Base-by-base conservation (phyloP, 495 filamentous ascomycete species). In the Cudoniella acicularis region DNA sequence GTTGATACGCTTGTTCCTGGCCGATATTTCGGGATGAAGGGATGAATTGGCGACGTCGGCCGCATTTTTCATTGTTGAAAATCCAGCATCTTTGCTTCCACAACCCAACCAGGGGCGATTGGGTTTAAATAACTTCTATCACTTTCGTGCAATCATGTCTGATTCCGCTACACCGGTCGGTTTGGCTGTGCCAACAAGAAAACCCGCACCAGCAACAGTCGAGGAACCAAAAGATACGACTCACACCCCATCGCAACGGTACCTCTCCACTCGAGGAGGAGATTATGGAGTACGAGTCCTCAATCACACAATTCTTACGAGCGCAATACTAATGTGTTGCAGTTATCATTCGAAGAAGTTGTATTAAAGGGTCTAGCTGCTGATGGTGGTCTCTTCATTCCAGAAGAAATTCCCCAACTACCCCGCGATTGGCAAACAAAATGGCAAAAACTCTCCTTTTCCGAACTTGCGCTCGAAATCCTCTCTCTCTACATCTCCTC, bases 291-390 rank as follows among this genome's bases (percentile, higher is more conserved):
- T 94, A 79, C 49, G 54, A 41, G 13, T 52, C 17, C 52, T 55
- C 59, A 26, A 50, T 25, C n/a, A 41, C 25, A 52, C 11, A 3
- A 30, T 22, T 42, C 16, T 16, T 9, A 46, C 4, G 25, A 23
- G 46, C 36, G 20, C 52, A 46, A 55, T 47, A 52, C 56, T 68
- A 48, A 63, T 64, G 36, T 36, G 26, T 41, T 50, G 8, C 64
- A 96, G 90, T 79, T 94, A 59, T 90, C 92, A 48, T 98, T 98
- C 70, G 92, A 96, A 72, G 81, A 87, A 22, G 90, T 91, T 40
- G 92, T 96, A 24, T 75, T 98, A 59, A 94, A 97, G 71, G 93
- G 93, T 23, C 85, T 98, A 30, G 92, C 93, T 23, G 72, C 84
- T 1, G 92, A 97, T 66, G 90, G 90, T 26, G 93, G 93, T 24